Evolutionary conservation across 1,284 basidiomycete species (phyloP).

Genomic region (Xerocomus nothofagi): DNA sequence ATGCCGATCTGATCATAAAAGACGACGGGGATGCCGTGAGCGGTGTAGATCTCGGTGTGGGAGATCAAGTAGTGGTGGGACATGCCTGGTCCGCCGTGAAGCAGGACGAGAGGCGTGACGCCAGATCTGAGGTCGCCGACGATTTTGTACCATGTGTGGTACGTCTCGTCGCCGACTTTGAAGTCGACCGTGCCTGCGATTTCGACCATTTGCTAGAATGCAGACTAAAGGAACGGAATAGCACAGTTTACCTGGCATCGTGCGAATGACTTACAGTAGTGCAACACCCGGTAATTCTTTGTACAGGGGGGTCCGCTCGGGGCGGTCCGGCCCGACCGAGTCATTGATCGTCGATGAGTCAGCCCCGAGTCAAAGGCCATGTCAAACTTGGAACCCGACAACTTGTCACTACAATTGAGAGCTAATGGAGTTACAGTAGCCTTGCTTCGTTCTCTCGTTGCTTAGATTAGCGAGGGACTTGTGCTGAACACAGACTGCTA

Average conservation of each 20-base stretch:
- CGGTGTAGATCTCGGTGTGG: constrained; percentile 12
- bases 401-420: too few species aligned
- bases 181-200: constrained; percentile 27
- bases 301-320: too few species aligned
- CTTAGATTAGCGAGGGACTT: too few species aligned
- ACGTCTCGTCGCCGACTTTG: constrained; percentile 25
- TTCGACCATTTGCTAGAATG: constrained; percentile 14
- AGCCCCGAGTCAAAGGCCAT: too few species aligned
- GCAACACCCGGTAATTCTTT: background rate
- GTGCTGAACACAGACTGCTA: too few species aligned
- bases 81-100: constrained; percentile 40
- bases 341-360: too few species aligned
- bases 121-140: constrained; percentile 31
- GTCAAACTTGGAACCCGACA: too few species aligned
- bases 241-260: background rate
- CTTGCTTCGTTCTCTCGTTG: too few species aligned
- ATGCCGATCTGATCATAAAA: constrained; percentile 35
- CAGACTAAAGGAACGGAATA: background rate
- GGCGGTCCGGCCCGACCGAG: too few species aligned
- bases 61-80: constrained; percentile 25
- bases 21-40: constrained; percentile 26
- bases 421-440: too few species aligned
- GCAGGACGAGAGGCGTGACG: constrained; percentile 33
- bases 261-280: background rate
- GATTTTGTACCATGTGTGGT: constrained; percentile 37